Evolutionary conservation across 2,329 filamentous ascomycete genomes (phyloP).

Genomic region (Fusarium sulawesiense): DNA sequence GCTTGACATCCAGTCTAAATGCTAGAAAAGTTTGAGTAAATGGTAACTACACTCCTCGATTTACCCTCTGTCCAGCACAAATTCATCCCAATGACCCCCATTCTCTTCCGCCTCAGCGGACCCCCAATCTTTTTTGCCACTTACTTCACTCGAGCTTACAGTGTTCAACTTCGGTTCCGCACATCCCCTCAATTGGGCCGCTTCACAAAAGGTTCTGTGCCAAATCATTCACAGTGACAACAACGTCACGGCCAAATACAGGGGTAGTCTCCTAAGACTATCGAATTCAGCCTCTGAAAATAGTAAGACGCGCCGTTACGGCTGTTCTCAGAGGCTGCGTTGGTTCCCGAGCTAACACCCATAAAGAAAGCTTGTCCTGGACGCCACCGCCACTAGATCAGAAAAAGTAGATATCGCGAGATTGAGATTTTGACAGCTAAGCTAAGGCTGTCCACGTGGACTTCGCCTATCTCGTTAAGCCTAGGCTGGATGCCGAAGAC

Average conservation of each 20-base stretch:
- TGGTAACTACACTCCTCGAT: too few relatives aligned
- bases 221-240: background rate
- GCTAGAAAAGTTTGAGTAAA: too few relatives aligned
- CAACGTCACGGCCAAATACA: background rate
- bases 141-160: background rate
- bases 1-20: too few relatives aligned
- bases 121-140: background rate
- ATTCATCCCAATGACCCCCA: background rate
- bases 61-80: background rate
- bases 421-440: slow-evolving; percentile 5
- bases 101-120: background rate
- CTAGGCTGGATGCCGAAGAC: background rate
- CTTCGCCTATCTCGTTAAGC: background rate
- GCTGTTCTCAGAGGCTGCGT: background rate
- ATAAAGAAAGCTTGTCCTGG: background rate
- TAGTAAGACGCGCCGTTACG: background rate
- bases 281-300: background rate
- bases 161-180: background rate
- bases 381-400: slow-evolving; percentile 3
- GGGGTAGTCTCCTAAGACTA: background rate
- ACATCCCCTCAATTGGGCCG: background rate
- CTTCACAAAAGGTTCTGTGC: background rate
- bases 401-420: background rate
- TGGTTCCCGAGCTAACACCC: background rate
- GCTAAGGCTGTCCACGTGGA: background rate